Conservation (phyloP, 2,329 filamentous ascomycete genomes). For the Nothomitra cinnamomea region DNA sequence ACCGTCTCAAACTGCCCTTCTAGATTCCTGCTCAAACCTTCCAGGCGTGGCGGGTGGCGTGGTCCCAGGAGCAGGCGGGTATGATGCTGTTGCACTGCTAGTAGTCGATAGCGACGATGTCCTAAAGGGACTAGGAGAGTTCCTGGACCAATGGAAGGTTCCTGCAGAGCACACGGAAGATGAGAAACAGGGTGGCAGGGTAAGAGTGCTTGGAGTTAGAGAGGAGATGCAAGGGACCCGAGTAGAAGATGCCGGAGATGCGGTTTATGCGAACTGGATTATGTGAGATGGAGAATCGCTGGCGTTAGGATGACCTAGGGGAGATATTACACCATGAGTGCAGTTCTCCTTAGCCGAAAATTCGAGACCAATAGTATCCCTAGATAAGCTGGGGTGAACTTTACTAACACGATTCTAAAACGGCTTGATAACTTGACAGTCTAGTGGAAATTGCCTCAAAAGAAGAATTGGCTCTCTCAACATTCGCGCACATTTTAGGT, state of each 20-base stretch:
- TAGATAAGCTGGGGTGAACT: no score
- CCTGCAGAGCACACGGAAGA: slow-evolving; percentile 18
- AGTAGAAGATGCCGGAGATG: slow-evolving; percentile 19
- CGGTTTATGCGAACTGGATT: slow-evolving; percentile 1
- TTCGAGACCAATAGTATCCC: no score
- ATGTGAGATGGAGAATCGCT: background rate
- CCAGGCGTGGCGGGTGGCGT: slow-evolving; percentile 79
- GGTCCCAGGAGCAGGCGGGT: slow-evolving; percentile 86
- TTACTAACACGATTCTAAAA: no score
- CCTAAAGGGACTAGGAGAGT: slow-evolving; percentile 38
- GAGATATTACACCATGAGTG: background rate
- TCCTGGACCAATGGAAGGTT: slow-evolving; percentile 48
- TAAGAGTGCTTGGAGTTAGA: slow-evolving; percentile 50
- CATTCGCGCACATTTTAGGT: no score
- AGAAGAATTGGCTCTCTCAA: no score
- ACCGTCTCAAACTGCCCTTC: slow-evolving; percentile 60
- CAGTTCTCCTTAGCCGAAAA: no score
- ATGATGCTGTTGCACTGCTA: slow-evolving; percentile 72
- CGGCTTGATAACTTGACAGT: no score
- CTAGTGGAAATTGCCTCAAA: no score
- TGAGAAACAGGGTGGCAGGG: slow-evolving; percentile 29
- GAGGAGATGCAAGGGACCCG: slow-evolving; percentile 54
- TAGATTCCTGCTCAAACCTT: slow-evolving; percentile 56
- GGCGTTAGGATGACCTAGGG: background rate
- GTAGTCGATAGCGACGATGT: slow-evolving; percentile 56